These are phyloP conservation scores for Colletotrichum sp. DNA, from an alignment of 2,329 filamentous ascomycete genomes.

Conservation along the genomic window DNA sequence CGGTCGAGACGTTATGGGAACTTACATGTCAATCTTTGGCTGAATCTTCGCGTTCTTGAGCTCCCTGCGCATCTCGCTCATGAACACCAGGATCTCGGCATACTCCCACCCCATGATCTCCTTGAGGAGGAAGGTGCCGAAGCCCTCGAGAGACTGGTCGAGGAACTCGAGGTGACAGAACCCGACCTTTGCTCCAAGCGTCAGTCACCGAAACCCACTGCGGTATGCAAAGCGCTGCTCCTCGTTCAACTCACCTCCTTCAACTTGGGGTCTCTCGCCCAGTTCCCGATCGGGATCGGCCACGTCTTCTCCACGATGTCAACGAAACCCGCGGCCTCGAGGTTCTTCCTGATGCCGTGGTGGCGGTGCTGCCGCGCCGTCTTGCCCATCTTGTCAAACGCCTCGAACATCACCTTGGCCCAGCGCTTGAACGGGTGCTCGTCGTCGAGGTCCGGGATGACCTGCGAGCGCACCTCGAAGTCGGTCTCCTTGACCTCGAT, in stretches of 20 bases:
- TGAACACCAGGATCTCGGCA: slow-evolving; percentile 29
- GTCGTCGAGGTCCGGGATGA: slow-evolving; percentile 16
- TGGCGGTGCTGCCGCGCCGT: slow-evolving; percentile 30
- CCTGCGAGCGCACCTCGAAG: too few species aligned
- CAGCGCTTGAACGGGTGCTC: slow-evolving; percentile 21
- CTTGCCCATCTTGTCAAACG: slow-evolving; percentile 27
- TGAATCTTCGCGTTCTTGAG: neutral
- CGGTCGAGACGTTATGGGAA: too few species aligned
- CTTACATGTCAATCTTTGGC: neutral
- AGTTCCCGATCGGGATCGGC: slow-evolving; percentile 19
- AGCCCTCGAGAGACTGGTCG: slow-evolving; percentile 25
- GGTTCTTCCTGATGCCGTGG: slow-evolving; percentile 20
- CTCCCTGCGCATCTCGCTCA: slow-evolving; percentile 22
- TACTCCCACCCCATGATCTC: slow-evolving; percentile 32
- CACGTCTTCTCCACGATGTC: slow-evolving; percentile 16
- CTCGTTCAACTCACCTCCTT: neutral
- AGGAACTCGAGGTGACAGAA: too few species aligned
- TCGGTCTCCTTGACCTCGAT: slow-evolving; percentile 24
- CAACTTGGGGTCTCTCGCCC: slow-evolving; percentile 13
- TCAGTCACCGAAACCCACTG: too few species aligned
- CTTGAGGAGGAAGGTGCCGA: slow-evolving; percentile 28
- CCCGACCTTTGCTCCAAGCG: too few species aligned
- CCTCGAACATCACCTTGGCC: slow-evolving; percentile 30
- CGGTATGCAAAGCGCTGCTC: too few species aligned
- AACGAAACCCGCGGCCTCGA: slow-evolving; percentile 29